Base-by-base conservation (phyloP, 192 early-diverging fungal species). In the Backusella parvicylindrica region DNA sequence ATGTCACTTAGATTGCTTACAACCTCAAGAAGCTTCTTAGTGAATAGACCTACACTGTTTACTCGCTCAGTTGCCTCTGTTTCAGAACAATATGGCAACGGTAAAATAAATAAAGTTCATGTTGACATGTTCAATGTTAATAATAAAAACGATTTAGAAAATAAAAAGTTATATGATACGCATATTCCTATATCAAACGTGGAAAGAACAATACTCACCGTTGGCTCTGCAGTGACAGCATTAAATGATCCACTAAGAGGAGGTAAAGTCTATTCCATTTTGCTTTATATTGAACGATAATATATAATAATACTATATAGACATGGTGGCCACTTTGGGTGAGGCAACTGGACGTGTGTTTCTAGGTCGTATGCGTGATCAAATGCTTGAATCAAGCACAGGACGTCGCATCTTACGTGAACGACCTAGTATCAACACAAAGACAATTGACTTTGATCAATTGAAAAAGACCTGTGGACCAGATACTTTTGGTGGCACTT, bases 241-340 rank as follows among this genome's bases (percentile, higher is more conserved):
- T 84, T 96, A 30, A 80, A 81, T 18, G 91, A 95, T 74, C 96
- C 96, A 3, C 79, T 88, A 9, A 86, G 94, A 68, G 89, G 83
- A 78, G 89, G 88, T 90, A 84, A 73, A n/a, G n/a, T n/a, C n/a
- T n/a, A n/a, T n/a, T n/a, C n/a, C n/a, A n/a, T n/a, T n/a, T n/a
- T n/a, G n/a, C n/a, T n/a, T n/a, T n/a, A n/a, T n/a, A n/a, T n/a
- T n/a, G n/a, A n/a, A n/a, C n/a, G n/a, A n/a, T n/a, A n/a, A n/a
- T n/a, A n/a, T n/a, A 26, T 23, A 21, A 56, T 56, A 12, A 26
- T 26, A 23, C 11, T 12, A 12, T 7, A 3, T 9, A 95, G 95
- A 96, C 72, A 93, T 94, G 89, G 87, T 96, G 16, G 95, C 95
- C 2, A 85, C 89, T 23, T 87, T 99, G 26, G 98, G 96, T 40